Evolutionary conservation across 139 green algal genomes (phyloP), one percentile per base, ranked within the genome.

Genomic region (Picochlorum sp.): DNA sequence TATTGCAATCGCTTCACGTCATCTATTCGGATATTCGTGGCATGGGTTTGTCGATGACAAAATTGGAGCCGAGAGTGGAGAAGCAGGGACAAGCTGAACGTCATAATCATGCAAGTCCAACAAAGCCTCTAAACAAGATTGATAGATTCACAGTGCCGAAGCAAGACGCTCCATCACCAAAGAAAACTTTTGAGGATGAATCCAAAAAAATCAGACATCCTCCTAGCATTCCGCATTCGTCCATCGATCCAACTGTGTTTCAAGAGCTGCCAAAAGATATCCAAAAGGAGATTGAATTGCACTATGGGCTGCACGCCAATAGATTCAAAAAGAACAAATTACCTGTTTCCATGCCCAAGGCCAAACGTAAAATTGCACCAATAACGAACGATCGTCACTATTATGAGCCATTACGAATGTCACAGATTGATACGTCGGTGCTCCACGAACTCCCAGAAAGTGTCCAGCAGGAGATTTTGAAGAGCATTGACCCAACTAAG

Each of bases 221-320:
- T 41, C 34, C 8, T 41, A 41, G 34, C 8, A 41, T 41, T 14
- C 8, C 34, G 8, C 34, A 41, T 2, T 85, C 79, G 2, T 74
- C 92, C 51, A 62, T 95, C 6, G 86, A 95, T 58, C 62, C 61
- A 1, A 67, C 71, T 8, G 85, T 92, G 49, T 38, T 92, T 49
- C 74, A 79, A 3, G 82, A 71, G 1, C 75, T 95, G 58, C 88
- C 88, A 4, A 57, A 75, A 45, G 63, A 75, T 3, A 14, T 92
- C 4, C 64, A 68, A 49, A 66, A 79, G 0, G 88, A 95, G 68
- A 57, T 94, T 45, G 80, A 90, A 61, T 34, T 63, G 0, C 82
- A 76, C 6, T 95, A 91, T 49, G 75, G 78, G 70, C 34, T 10
- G 0, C 4, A 24, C 1, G 24, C 18, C 30, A 30, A 59, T 6